Evolutionary conservation across 2,329 filamentous ascomycete species (phyloP).

Genomic region (Colletotrichum sp.): DNA sequence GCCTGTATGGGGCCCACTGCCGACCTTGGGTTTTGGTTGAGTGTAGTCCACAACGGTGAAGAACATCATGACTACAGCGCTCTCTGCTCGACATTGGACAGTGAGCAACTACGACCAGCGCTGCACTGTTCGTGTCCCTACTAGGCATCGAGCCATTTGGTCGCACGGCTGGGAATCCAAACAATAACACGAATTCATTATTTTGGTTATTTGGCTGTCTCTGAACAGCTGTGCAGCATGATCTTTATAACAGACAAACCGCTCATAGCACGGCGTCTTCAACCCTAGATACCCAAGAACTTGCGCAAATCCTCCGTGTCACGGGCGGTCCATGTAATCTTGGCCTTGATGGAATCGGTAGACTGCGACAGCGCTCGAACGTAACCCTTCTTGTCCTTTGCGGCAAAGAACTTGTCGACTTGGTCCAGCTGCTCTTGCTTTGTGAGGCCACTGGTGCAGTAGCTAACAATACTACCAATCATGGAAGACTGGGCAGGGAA

Average conservation of each 20-base stretch:
- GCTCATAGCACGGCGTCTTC: background rate
- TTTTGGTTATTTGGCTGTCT: background rate
- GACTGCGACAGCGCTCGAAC: conserved; percentile 91
- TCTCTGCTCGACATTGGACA: background rate
- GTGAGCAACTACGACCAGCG: background rate
- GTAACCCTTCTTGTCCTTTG: conserved; percentile 83
- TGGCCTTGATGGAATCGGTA: conserved; percentile 82
- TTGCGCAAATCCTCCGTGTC: conserved; percentile 74
- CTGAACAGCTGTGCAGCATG: background rate
- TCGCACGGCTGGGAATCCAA: background rate
- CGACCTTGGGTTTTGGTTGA: background rate
- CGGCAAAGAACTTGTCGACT: conserved; percentile 81
- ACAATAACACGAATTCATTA: background rate
- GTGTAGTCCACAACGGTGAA: background rate
- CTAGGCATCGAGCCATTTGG: background rate
- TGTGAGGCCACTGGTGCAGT: conserved; percentile 83
- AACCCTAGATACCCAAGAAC: conserved; percentile 48
- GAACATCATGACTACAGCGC: background rate
- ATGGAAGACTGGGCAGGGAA: conserved; percentile 88
- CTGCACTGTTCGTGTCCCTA: background rate
- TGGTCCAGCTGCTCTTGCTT: conserved; percentile 75
- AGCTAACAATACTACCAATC: conserved; percentile 82
- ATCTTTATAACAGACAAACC: background rate
- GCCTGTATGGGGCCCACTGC: background rate
- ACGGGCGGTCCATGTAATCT: conserved; percentile 80